phyloP scores from a whole-genome alignment of 2,329 filamentous ascomycete species.

The Alternaria sp. region DNA sequence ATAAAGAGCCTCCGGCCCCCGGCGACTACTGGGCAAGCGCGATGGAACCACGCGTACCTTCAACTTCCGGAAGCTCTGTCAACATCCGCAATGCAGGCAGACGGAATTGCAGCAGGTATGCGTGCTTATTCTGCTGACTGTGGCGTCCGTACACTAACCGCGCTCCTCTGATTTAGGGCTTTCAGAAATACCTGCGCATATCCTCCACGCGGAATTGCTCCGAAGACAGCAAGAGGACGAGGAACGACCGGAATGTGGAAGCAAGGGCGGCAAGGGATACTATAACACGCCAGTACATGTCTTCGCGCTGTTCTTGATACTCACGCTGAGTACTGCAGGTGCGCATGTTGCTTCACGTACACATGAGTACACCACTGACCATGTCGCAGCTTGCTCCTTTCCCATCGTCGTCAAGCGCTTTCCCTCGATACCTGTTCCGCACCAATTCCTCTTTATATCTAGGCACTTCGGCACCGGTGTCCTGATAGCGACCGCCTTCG shows the following conservation, averaged over 20 bases:
- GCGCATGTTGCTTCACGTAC: slow-evolving; percentile 20
- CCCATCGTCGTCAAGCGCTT: slow-evolving; percentile 52
- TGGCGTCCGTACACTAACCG: slow-evolving; percentile 24
- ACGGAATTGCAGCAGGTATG: slow-evolving; percentile 29
- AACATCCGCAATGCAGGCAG: slow-evolving; percentile 31
- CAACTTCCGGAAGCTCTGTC: slow-evolving; percentile 8
- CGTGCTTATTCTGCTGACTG: background rate
- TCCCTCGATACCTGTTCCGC: slow-evolving; percentile 48
- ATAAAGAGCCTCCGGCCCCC: slow-evolving; percentile 31
- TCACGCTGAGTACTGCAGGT: slow-evolving; percentile 63
- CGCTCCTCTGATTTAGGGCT: slow-evolving; percentile 27
- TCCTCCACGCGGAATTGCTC: slow-evolving; percentile 60
- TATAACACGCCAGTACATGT: slow-evolving; percentile 67
- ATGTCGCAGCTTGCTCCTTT: slow-evolving; percentile 49
- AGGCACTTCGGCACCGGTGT: slow-evolving; percentile 53
- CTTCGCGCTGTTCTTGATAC: slow-evolving; percentile 65
- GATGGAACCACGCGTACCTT: slow-evolving; percentile 15
- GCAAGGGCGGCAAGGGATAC: slow-evolving; percentile 53
- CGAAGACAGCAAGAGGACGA: slow-evolving; percentile 56
- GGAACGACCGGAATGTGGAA: slow-evolving; percentile 61
- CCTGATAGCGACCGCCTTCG: slow-evolving; percentile 52
- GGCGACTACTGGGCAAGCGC: slow-evolving; percentile 17
- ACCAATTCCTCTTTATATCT: slow-evolving; percentile 52
- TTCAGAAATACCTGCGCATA: slow-evolving; percentile 50
- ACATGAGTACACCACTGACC: slow-evolving; percentile 22